A percentile compares a stretch with the other conserved stretches of the same genome.
phyloP scores from a whole-genome alignment of 345 rosid genomes.

The Rhizophora apiculata region DNA sequence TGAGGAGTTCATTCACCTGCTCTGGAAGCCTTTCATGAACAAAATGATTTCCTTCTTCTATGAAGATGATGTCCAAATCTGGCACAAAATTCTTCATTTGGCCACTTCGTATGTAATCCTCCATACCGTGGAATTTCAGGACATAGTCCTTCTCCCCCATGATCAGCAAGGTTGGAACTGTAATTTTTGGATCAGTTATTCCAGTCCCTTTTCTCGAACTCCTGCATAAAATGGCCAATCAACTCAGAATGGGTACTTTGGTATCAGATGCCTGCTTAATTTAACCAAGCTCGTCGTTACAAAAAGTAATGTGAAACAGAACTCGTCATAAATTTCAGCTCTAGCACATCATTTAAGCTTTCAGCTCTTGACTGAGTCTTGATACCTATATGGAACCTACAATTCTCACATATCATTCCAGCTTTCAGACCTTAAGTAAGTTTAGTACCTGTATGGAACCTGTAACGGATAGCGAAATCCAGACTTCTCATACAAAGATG shows the following conservation, averaged over 20 bases:
- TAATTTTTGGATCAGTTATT: conserved; percentile 19
- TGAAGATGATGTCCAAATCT: conserved; percentile 19
- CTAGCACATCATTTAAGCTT: not conserved
- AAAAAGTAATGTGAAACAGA: not conserved
- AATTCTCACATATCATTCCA: too few relatives aligned
- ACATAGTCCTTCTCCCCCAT: conserved; percentile 25
- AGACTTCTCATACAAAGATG: conserved; percentile 27
- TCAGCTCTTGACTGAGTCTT: not conserved
- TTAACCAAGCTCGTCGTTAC: not conserved
- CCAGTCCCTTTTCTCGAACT: not conserved
- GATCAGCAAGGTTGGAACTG: conserved; percentile 21
- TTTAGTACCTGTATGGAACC: conserved; percentile 26
- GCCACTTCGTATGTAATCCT: conserved; percentile 23
- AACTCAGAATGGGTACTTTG: not conserved
- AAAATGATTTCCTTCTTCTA: conserved; percentile 31
- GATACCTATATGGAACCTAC: conserved; percentile 25
- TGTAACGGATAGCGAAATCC: conserved; percentile 24
- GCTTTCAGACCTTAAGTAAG: not conserved
- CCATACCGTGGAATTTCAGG: conserved; percentile 19
- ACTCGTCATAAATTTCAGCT: not conserved
- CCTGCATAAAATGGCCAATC: conserved; percentile 12
- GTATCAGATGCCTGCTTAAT: too few relatives aligned
- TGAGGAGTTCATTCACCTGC: conserved; percentile 18
- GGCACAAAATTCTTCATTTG: conserved; percentile 20
- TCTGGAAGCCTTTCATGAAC: conserved; percentile 17